These are phyloP conservation scores for Fusarium nanum DNA, from an alignment of 2,329 filamentous ascomycete genomes.

Conservation along the genomic window DNA sequence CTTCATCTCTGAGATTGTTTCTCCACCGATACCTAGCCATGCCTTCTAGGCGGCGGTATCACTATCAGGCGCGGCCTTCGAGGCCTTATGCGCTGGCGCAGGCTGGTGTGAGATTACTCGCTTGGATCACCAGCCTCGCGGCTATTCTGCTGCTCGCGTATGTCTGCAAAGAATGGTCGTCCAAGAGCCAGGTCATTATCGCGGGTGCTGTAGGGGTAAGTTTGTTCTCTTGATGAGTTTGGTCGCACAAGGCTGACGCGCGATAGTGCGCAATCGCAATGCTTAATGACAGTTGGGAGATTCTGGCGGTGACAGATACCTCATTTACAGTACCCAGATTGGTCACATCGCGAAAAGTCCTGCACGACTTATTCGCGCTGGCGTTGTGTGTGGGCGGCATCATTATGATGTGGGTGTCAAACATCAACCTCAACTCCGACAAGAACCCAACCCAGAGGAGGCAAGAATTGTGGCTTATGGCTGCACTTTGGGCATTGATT, in stretches of 20 bases:
- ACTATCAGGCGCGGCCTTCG: constrained; percentile 18
- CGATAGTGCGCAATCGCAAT: constrained; percentile 49
- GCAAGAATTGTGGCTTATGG: constrained; percentile 38
- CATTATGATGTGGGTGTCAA: constrained; percentile 50
- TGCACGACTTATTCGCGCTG: constrained; percentile 51
- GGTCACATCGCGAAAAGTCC: constrained; percentile 44
- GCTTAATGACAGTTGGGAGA: constrained; percentile 55
- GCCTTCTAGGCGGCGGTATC: constrained; percentile 33
- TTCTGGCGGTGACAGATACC: constrained; percentile 47
- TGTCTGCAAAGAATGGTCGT: constrained; percentile 49
- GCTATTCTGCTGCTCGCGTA: constrained; percentile 50
- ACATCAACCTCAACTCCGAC: constrained; percentile 35
- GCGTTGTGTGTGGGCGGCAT: constrained; percentile 51
- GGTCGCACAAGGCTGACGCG: constrained; percentile 16
- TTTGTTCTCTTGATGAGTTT: not conserved
- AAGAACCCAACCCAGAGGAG: constrained; percentile 18
- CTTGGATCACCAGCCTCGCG: constrained; percentile 50
- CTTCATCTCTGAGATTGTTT: constrained; percentile 11
- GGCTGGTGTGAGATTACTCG: constrained; percentile 45
- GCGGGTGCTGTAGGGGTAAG: constrained; percentile 51
- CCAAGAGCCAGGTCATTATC: constrained; percentile 45
- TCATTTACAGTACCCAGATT: constrained; percentile 44
- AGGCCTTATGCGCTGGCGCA: constrained; percentile 39
- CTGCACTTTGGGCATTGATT: constrained; percentile 39
- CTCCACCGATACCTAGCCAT: constrained; percentile 7